phyloP scores from a whole-genome alignment of 2,329 filamentous ascomycete species.

The Trichoderma guizhouense region DNA sequence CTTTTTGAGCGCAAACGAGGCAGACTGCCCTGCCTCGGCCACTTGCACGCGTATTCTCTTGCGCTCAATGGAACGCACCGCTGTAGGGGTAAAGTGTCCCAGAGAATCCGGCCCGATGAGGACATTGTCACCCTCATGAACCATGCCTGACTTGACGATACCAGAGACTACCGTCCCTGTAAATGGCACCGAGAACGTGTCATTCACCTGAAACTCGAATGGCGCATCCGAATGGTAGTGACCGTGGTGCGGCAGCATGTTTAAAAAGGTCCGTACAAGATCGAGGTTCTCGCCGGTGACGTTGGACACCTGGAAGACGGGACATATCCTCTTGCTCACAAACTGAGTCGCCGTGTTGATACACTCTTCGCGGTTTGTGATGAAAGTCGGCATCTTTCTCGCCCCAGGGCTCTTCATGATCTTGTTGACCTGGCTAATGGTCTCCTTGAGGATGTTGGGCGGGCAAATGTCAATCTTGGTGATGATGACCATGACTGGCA shows the following conservation, averaged over 20 bases:
- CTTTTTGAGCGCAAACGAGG: conserved; percentile 84
- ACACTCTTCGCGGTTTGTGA: conserved; percentile 86
- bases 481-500: conserved; percentile 95
- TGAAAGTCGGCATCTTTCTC: conserved; percentile 92
- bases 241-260: conserved; percentile 91
- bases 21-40: conserved; percentile 87
- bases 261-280: conserved; percentile 86
- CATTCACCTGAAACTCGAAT: conserved; percentile 94
- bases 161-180: conserved; percentile 95
- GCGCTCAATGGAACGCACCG: conserved; percentile 87
- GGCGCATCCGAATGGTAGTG: conserved; percentile 84
- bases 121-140: conserved; percentile 87
- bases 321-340: conserved; percentile 90
- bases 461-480: conserved; percentile 99
- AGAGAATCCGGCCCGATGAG: conserved; percentile 87
- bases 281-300: conserved; percentile 91
- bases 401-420: conserved; percentile 93
- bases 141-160: conserved; percentile 81
- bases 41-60: conserved; percentile 87
- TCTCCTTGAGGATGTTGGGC: conserved; percentile 90
- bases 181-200: conserved; percentile 96
- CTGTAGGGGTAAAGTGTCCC: conserved; percentile 83
- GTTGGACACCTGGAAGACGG: conserved; percentile 97
- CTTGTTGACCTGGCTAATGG: conserved; percentile 83
- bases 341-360: conserved; percentile 96